Evolutionary conservation across 2,329 filamentous ascomycete genomes (phyloP).

Genomic region (Aspergillus fischeri): DNA sequence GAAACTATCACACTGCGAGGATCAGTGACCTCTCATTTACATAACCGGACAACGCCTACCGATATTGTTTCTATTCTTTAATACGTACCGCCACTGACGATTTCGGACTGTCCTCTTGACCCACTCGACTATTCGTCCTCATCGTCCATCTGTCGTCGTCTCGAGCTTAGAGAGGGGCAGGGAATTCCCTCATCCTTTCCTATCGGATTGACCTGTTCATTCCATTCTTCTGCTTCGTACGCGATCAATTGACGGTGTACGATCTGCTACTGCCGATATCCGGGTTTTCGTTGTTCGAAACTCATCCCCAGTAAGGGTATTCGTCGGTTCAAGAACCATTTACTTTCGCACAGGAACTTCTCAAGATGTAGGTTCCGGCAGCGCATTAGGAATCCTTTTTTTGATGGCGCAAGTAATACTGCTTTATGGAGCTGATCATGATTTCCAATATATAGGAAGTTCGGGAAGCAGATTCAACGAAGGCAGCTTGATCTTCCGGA

Average conservation of each 20-base stretch:
- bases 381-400: background rate
- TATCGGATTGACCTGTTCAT: background rate
- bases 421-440: background rate
- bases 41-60: background rate
- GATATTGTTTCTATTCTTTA: background rate
- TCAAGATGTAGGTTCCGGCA: slow-evolving; percentile 19
- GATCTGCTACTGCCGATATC: background rate
- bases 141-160: background rate
- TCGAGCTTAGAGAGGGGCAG: background rate
- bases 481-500: slow-evolving; percentile 97
- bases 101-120: background rate
- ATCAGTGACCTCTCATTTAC: background rate
- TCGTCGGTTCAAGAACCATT: slow-evolving; percentile 2
- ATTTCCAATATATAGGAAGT: slow-evolving; percentile 68
- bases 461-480: slow-evolving; percentile 99
- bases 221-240: background rate
- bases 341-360: slow-evolving; percentile 2
- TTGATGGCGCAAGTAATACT: background rate
- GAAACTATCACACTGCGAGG: background rate
- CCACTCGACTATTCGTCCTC: background rate
- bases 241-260: background rate
- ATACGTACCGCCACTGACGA: background rate
- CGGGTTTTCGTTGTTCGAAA: background rate
- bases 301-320: slow-evolving; percentile 6
- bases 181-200: background rate